phyloP scores from a whole-genome alignment of 805 yeast species.

The Priceomyces haplophilus region DNA sequence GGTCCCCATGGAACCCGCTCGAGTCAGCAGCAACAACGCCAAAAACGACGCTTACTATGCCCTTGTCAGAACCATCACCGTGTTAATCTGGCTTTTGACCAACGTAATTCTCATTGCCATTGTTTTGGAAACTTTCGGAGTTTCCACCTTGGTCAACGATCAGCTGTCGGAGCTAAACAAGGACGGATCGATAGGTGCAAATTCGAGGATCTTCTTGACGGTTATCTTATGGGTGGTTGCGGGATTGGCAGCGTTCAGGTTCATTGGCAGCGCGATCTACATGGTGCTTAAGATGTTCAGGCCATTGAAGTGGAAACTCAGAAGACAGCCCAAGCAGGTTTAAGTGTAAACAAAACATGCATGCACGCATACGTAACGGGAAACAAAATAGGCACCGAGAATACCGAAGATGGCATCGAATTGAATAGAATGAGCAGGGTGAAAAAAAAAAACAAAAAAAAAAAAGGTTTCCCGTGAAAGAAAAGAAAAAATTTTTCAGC shows the following conservation, averaged over 20 bases:
- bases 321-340: constrained; percentile 9
- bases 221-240: constrained; percentile 93
- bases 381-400: too few relatives aligned
- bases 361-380: too few relatives aligned
- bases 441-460: too few relatives aligned
- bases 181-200: constrained; percentile 30
- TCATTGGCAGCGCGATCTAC: constrained; percentile 69
- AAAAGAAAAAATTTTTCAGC: too few relatives aligned
- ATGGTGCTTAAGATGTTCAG: constrained; percentile 39
- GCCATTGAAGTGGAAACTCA: constrained; percentile 40
- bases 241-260: constrained; percentile 78
- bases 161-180: constrained; percentile 19
- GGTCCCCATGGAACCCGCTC: constrained; percentile 23
- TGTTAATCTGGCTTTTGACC: constrained; percentile 83
- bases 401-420: too few relatives aligned
- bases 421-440: too few relatives aligned
- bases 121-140: constrained; percentile 82
- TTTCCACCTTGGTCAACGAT: constrained; percentile 41
- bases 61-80: constrained; percentile 82
- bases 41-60: constrained; percentile 82
- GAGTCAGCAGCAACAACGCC: constrained; percentile 17
- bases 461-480: too few relatives aligned
- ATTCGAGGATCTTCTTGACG: constrained; percentile 68
- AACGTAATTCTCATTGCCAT: constrained; percentile 79
- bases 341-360: not conserved